phyloP scores from a whole-genome alignment of 306 rosid species.

The Acacia confusa region DNA sequence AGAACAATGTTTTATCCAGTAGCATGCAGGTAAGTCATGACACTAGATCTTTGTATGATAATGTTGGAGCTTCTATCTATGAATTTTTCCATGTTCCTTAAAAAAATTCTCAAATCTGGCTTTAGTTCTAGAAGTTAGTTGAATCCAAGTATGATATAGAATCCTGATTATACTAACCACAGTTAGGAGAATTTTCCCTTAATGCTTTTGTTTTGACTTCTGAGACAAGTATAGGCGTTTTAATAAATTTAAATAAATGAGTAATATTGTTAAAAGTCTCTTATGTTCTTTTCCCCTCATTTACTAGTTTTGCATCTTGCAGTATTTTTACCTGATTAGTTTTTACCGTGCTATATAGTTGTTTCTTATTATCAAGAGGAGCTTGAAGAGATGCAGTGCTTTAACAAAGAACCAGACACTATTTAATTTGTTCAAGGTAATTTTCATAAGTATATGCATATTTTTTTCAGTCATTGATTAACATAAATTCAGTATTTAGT shows the following conservation, averaged over 20 bases:
- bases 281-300: background rate
- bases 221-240: background rate
- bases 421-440: conserved; percentile 85
- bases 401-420: conserved; percentile 97
- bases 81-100: background rate
- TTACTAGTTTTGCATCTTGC: conserved; percentile 7
- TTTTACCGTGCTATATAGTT: conserved; percentile 55
- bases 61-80: conserved; percentile 10
- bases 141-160: background rate
- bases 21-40: conserved; percentile 87
- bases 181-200: background rate
- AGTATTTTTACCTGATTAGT: conserved; percentile 23
- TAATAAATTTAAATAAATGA: conserved; percentile 14
- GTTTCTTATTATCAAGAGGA: conserved; percentile 97
- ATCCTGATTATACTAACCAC: background rate
- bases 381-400: conserved; percentile 96
- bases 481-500: background rate
- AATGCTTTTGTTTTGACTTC: background rate
- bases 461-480: background rate
- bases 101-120: background rate
- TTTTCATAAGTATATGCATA: conserved; percentile 26
- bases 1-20: conserved; percentile 89
- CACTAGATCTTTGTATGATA: conserved; percentile 10
- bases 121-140: background rate
- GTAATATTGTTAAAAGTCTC: conserved; percentile 1